phyloP scores from a whole-genome alignment of 164 flowering plant genomes.

The Hamamelis virginiana region DNA sequence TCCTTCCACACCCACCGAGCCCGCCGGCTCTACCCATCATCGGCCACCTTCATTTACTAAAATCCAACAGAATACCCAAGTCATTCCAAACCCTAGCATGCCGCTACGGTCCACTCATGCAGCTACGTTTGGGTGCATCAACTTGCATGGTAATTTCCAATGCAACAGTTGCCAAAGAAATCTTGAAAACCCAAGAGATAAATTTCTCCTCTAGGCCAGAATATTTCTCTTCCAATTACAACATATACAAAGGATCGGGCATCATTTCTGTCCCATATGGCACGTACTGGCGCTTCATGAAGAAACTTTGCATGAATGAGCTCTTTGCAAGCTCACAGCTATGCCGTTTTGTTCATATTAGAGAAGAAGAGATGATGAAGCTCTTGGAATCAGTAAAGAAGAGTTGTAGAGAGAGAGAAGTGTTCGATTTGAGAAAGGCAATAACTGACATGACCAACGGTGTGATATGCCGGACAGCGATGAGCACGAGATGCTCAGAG shows the following conservation, averaged over 20 bases:
- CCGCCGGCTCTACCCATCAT: constrained; percentile 15
- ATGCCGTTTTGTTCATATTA: neutral
- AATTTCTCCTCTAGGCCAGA: neutral
- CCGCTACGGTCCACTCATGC: constrained; percentile 6
- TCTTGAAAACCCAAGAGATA: constrained; percentile 5
- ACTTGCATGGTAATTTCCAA: neutral
- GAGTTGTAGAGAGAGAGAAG: neutral
- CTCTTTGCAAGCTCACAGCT: neutral
- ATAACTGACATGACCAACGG: too few species aligned
- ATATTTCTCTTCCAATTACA: neutral
- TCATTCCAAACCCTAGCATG: constrained; percentile 3
- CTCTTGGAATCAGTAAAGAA: neutral
- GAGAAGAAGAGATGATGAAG: neutral
- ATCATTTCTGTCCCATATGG: constrained; percentile 7
- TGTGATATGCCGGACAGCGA: constrained; percentile 26
- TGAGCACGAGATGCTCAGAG: constrained; percentile 34
- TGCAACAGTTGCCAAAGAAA: neutral
- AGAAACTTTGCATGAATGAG: constrained; percentile 8
- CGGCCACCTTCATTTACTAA: constrained; percentile 13
- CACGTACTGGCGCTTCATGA: constrained; percentile 9
- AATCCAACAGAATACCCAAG: neutral
- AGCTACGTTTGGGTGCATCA: constrained; percentile 6
- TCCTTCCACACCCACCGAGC: constrained; percentile 2
- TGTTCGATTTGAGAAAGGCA: too few species aligned
- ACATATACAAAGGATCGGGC: neutral